Base-by-base conservation (phyloP, 2,329 filamentous ascomycete genomes). In the Graphilbum ipis-grandicollis region DNA sequence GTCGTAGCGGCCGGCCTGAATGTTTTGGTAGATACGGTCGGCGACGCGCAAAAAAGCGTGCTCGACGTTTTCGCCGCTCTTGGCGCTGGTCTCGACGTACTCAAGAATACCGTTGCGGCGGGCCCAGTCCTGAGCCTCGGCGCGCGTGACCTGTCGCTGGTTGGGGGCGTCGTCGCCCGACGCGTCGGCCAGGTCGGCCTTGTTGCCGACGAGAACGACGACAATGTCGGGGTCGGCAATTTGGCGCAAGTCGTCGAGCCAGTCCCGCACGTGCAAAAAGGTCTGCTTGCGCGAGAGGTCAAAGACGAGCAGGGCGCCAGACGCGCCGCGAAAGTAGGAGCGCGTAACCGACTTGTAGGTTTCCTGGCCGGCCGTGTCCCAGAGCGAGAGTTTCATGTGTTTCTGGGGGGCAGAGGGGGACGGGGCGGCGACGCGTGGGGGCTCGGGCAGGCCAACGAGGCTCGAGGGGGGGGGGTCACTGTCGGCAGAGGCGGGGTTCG, bases 211-310 rank as follows among this genome's bases (percentile, higher is more conserved):
- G 6, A 98, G 63, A 17, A 98, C 77, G 14, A 96, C 82, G 33
- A 94, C 82, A 45, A 96, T 94, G 50, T 90, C 82, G 19, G 90
- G 83, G 58, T 96, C 90, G 35, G 90, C 90, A 48, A 96, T 94
- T 55, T 90, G 83, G 31, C 85, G 75, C 44, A 98, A 67, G 59
- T 98, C 90, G 50, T 88, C 76, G 32, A 96, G 74, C 90, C 90
- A 98, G 57, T 84, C 77, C 23, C 82, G 92, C 38, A 83, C 88
- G 49, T 88, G 85, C 42, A 74, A 62, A 52, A 96, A 96, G 8
- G 88, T 96, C 36, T 75, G 68, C 35, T 76, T 75, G 40, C 90
- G 72, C 21, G 82, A 82, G 46, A 98, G 88, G 57, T 98, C 90
- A 53, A 94, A 98, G 43, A 98, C 90, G 19, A 98, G 72, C 13